A percentile compares a stretch with the other conserved stretches of the same genome.
phyloP scores from a whole-genome alignment of 805 yeast genomes.

The Saccharomyces eubayanus region DNA sequence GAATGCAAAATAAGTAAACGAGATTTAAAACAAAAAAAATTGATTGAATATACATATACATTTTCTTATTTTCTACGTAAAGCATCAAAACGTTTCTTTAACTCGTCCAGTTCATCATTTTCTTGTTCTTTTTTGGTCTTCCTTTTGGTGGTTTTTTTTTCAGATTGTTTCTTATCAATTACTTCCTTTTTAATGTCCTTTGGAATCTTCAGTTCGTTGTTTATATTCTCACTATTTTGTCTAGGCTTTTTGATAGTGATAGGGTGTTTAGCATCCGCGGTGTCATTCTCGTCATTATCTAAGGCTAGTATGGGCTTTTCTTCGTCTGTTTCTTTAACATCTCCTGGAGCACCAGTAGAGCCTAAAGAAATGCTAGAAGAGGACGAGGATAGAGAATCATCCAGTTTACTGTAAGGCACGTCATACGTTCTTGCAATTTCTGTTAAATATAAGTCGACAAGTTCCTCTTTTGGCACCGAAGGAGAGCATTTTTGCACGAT shows the following conservation, averaged over 20 bases:
- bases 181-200: slow-evolving; percentile 33
- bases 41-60: not conserved
- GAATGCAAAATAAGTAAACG: not conserved
- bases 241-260: slow-evolving; percentile 38
- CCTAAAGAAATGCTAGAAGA: slow-evolving; percentile 2
- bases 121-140: slow-evolving; percentile 19
- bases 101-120: slow-evolving; percentile 50
- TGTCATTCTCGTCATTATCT: slow-evolving; percentile 24
- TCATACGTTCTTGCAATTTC: slow-evolving; percentile 78
- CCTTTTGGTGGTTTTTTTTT: slow-evolving; percentile 20
- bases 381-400: slow-evolving; percentile 15
- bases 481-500: slow-evolving; percentile 54
- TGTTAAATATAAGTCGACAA: slow-evolving; percentile 60
- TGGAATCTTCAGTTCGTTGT: slow-evolving; percentile 35
- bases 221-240: slow-evolving; percentile 35
- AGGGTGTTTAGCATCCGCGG: slow-evolving; percentile 30
- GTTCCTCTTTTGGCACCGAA: slow-evolving; percentile 54
- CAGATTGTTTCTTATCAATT: not conserved
- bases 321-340: slow-evolving; percentile 20
- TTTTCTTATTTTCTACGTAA: slow-evolving; percentile 38
- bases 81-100: slow-evolving; percentile 71
- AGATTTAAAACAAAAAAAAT: not conserved
- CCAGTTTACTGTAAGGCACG: slow-evolving; percentile 59
- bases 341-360: slow-evolving; percentile 21
- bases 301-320: slow-evolving; percentile 33